Evolutionary conservation across 2,329 filamentous ascomycete genomes (phyloP), one percentile per base, ranked within the genome.

Genomic region (Tolypocladium album): DNA sequence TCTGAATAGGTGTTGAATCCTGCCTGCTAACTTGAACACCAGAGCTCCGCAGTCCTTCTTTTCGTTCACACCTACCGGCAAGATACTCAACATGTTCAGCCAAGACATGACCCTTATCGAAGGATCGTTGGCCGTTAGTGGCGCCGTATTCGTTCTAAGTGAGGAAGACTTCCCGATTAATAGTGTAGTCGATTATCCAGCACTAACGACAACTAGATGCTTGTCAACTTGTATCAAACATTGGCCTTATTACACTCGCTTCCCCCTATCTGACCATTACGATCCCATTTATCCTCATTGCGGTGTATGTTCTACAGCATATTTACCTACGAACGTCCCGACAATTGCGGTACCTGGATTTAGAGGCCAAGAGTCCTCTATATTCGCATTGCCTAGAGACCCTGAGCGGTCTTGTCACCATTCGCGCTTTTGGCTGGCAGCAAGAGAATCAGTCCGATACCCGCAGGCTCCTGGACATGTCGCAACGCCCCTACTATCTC

Each of bases 241-340:
- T 47, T 47, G 43, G 43, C 43, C 43, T 47, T 15, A 47, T 47
- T 24, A 24, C 3, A 22, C 4, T 47, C 11, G 43, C 24, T 24
- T 47, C 43, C 4, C 43, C 43, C 22, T 47, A 47, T 47, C 43
- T 47, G 9, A 47, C 43, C 11, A 24, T 47, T 24, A 47, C 43
- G 22, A 47, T 47, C 40, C 62, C 27, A 60, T 65, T 79, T 7
- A 65, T 82, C 1, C 61, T 75, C 6, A 67, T 65, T 1, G 61
- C 76, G 0, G 64, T 83, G 1, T 74, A 69, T 57, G 15, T 66
- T 2, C 67, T 85, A 2, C 82, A 84, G 62, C 79, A 76, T 53
- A 74, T 82, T 56, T 85, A 85, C 63, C 73, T 86, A 8, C 74
- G 79, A 4, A 85, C 82, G 0, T 84, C 81, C 0, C 75, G 82